phyloP scores from a whole-genome alignment of 441 rosid species.

The Euphorbia celastroides region DNA sequence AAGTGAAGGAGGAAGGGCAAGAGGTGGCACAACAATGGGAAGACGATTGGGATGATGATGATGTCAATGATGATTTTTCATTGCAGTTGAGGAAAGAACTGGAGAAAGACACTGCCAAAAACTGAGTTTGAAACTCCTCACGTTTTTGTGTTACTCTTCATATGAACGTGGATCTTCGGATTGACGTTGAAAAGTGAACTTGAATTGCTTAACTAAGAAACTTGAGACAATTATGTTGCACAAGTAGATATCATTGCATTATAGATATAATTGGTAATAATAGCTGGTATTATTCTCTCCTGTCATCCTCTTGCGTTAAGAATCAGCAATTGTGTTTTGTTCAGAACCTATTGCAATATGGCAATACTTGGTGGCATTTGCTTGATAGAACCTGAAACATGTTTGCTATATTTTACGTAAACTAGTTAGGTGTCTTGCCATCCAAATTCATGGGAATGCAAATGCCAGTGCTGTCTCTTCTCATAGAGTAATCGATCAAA shows the following conservation, averaged over 20 bases:
- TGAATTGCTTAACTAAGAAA: neutral
- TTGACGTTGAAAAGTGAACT: constrained; percentile 8
- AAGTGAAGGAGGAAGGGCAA: constrained; percentile 65
- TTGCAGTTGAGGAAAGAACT: constrained; percentile 74
- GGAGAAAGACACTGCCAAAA: constrained; percentile 48
- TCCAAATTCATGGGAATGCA: neutral
- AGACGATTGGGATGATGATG: constrained; percentile 98
- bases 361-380: neutral
- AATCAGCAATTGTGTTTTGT: neutral
- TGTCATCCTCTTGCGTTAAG: neutral
- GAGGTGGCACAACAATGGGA: constrained; percentile 86
- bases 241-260: no score
- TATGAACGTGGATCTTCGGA: neutral
- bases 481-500: no score
- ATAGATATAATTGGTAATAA: neutral
- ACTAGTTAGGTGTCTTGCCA: neutral
- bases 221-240: neutral
- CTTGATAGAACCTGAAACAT: neutral
- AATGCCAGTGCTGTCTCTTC: no score
- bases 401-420: neutral
- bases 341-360: neutral
- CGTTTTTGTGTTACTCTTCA: constrained; percentile 6
- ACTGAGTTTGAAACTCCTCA: constrained; percentile 21
- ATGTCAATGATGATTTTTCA: constrained; percentile 86
- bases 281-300: neutral